Conservation (phyloP, 768 basidiomycete species). For the Hemileccinum rubropunctum region DNA sequence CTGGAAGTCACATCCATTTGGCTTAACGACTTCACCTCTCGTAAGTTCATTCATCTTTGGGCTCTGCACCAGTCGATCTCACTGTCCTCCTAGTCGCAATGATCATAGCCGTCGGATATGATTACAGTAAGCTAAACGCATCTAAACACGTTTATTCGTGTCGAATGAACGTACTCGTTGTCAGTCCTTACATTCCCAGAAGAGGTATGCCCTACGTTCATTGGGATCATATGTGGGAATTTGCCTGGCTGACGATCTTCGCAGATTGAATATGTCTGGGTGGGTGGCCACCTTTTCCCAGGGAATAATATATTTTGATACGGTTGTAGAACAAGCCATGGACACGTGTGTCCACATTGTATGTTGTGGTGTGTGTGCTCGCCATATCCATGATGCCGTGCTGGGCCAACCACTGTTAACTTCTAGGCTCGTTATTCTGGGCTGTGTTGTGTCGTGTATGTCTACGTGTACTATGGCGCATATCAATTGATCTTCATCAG, state of each 20-base stretch:
- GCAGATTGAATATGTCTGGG: not conserved
- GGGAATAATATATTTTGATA: too few species aligned
- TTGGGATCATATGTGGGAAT: too few species aligned
- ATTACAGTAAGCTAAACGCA: slow-evolving; percentile 2
- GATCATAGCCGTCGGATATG: not conserved
- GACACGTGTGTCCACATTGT: not conserved
- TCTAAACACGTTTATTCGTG: not conserved
- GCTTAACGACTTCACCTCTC: not conserved
- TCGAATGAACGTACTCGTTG: too few species aligned
- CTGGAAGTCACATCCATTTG: too few species aligned
- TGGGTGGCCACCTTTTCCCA: not conserved
- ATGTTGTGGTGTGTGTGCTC: not conserved
- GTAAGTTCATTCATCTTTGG: not conserved
- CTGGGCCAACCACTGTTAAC: too few species aligned
- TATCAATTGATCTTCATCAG: not conserved
- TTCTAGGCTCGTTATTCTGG: not conserved
- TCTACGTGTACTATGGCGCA: too few species aligned
- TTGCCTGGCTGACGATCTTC: too few species aligned
- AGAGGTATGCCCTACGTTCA: not conserved
- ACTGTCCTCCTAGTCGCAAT: not conserved
- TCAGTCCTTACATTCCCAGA: not conserved
- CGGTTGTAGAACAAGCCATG: not conserved
- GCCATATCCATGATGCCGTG: too few species aligned
- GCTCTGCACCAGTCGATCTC: too few species aligned
- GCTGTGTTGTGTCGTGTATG: not conserved